These are phyloP conservation scores for Polychaeton citri DNA, from an alignment of 2,329 filamentous ascomycete genomes.

Conservation along the genomic window DNA sequence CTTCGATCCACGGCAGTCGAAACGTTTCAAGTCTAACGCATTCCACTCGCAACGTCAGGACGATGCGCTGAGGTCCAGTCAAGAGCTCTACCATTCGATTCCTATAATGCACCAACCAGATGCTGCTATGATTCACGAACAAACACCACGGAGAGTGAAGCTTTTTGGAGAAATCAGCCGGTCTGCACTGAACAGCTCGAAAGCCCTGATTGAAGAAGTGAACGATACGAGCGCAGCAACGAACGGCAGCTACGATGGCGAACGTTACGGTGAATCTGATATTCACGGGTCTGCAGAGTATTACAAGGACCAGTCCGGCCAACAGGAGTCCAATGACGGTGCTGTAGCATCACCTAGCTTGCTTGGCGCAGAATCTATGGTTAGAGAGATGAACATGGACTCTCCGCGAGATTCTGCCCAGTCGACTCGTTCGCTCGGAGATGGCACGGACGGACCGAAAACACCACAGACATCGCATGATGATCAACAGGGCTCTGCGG, in stretches of 20 bases:
- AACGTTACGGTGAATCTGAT: neutral
- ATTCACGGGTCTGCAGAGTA: neutral
- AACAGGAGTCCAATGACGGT: neutral
- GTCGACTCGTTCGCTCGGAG: conserved; percentile 24
- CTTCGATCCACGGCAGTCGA: conserved; percentile 27
- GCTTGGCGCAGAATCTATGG: conserved; percentile 34
- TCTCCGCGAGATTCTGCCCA: conserved; percentile 27
- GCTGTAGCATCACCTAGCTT: conserved; percentile 24
- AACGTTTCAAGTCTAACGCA: conserved; percentile 29
- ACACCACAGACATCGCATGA: conserved; percentile 9
- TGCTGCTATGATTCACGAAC: conserved; percentile 12
- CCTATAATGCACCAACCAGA: conserved; percentile 13
- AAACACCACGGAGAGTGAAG: conserved; percentile 19
- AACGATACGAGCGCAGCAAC: conserved; percentile 4
- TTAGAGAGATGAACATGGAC: conserved; percentile 36
- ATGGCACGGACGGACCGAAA: conserved; percentile 18
- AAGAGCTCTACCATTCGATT: conserved; percentile 24
- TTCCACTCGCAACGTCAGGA: conserved; percentile 22
- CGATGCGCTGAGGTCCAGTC: conserved; percentile 22
- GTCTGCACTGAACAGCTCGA: conserved; percentile 38
- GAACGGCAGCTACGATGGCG: neutral
- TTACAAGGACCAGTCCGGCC: neutral
- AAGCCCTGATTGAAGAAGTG: conserved; percentile 19
- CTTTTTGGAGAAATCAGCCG: conserved; percentile 50
- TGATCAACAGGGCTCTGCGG: neutral